These are phyloP conservation scores for Cymodocea nodosa DNA, from an alignment of 116 monocot genomes.

Conservation along the genomic window DNA sequence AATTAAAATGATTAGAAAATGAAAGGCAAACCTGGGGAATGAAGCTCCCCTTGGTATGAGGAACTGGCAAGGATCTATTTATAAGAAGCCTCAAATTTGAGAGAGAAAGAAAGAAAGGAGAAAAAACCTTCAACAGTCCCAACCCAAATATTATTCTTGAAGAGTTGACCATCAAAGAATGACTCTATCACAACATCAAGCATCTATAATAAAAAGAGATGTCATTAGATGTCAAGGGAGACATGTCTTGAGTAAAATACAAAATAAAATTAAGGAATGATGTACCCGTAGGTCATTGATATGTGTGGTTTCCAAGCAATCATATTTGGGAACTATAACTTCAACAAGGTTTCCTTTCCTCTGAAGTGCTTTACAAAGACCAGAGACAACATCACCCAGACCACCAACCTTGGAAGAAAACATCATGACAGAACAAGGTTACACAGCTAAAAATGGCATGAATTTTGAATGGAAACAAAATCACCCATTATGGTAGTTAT, in stretches of 20 bases:
- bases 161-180: constrained; percentile 75
- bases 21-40: background rate
- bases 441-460: background rate
- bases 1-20: constrained; percentile 5
- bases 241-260: background rate
- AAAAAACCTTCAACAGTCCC: constrained; percentile 77
- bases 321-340: constrained; percentile 92
- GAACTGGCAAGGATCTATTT: background rate
- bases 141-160: constrained; percentile 83
- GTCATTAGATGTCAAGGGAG: background rate
- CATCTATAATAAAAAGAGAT: constrained; percentile 28
- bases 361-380: constrained; percentile 80
- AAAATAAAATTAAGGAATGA: background rate
- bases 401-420: constrained; percentile 62
- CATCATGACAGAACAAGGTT: background rate
- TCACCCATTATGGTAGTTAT: too few relatives aligned
- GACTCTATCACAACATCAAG: constrained; percentile 52
- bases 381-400: constrained; percentile 85
- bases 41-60: too few relatives aligned
- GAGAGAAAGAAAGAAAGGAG: background rate
- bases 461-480: too few relatives aligned
- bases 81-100: too few relatives aligned
- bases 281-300: constrained; percentile 51
- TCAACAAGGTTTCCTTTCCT: constrained; percentile 82
- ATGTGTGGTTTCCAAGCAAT: constrained; percentile 56